Evolutionary conservation across 306 rosid genomes (phyloP), one percentile per base, ranked within the genome.

Genomic region (Crotalaria pallida): DNA sequence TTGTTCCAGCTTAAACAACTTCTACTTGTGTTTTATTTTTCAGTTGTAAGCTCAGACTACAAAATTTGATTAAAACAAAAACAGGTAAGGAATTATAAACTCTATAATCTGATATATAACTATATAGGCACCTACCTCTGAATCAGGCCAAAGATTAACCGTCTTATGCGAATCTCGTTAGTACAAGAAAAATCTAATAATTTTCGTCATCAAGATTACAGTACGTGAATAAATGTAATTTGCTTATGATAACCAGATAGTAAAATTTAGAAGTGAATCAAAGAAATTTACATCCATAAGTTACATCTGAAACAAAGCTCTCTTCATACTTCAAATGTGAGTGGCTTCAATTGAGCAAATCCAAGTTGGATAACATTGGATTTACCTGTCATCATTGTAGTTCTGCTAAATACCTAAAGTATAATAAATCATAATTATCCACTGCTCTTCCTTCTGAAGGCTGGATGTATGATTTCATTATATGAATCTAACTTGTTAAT

Each of bases 401-500:
- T 31, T 57, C 18, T 23, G 68, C 43, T 24, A 75, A 23, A 74
- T 33, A 56, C 67, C 22, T 51, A 48, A n/a, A 64, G 56, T 60
- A 51, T 63, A 41, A 45, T 62, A 41, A 53, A 34, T 13, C 22
- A 58, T 3, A 50, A 27, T 78, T 82, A 81, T 77, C 82, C 79
- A 56, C 84, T 73, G 51, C 50, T 82, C 83, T 69, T 84, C 81
- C 83, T 82, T 71, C 85, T 83, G 74, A 88, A 82, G 65, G 85
- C 92, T 40, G 91, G 96, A 73, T 79, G 92, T 72, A 86, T 81
- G 66, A 45, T 65, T 68, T 31, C 77, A 58, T 66, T 90, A 67
- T 60, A 65, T 60, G 96, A 81, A 78, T 85, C 90, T 67, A 87
- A 77, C 64, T 84, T 81, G 53, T 90, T 92, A 40, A 93, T 79